Percentiles rank a stretch among this genome's conserved stretches.
Conservation (phyloP, 495 filamentous ascomycete species). For the Aspergillus heteromorphus region DNA sequence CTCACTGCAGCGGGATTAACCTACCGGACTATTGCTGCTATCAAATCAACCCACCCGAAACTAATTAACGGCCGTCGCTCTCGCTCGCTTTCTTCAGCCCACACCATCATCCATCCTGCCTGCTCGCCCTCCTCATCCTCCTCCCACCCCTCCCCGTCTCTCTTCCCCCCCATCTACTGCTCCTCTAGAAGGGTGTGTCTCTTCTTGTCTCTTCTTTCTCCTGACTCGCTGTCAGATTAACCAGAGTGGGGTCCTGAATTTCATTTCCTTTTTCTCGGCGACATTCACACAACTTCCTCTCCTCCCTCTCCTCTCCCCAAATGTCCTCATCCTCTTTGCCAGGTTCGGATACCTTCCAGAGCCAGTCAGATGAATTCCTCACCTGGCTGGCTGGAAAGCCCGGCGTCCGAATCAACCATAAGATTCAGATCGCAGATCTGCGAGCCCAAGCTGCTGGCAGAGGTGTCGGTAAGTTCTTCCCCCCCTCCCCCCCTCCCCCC, state of each 20-base stretch:
- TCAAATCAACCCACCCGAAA: conserved; percentile 4
- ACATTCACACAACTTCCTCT: conserved; percentile 10
- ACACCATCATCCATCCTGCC: neutral
- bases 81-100: neutral
- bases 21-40: neutral
- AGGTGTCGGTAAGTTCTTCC: conserved; percentile 51
- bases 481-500: too few relatives aligned
- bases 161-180: neutral
- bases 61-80: conserved; percentile 18
- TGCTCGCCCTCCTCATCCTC: neutral
- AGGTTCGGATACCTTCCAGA: conserved; percentile 41
- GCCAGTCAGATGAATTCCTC: conserved; percentile 46
- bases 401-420: conserved; percentile 49
- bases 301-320: conserved; percentile 11
- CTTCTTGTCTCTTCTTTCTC: conserved; percentile 1
- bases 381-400: conserved; percentile 48
- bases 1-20: conserved; percentile 6
- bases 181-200: conserved; percentile 1
- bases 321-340: conserved; percentile 36
- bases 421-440: conserved; percentile 51
- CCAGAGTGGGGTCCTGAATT: conserved; percentile 1
- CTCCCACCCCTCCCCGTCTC: neutral
- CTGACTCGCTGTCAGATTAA: conserved; percentile 1
- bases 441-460: conserved; percentile 47
- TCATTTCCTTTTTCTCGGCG: conserved; percentile 13